A percentile compares a stretch with the other conserved stretches of the same genome.
Evolutionary conservation across 495 filamentous ascomycete species (phyloP).

Genomic region (Penicillium ochrochloron): DNA sequence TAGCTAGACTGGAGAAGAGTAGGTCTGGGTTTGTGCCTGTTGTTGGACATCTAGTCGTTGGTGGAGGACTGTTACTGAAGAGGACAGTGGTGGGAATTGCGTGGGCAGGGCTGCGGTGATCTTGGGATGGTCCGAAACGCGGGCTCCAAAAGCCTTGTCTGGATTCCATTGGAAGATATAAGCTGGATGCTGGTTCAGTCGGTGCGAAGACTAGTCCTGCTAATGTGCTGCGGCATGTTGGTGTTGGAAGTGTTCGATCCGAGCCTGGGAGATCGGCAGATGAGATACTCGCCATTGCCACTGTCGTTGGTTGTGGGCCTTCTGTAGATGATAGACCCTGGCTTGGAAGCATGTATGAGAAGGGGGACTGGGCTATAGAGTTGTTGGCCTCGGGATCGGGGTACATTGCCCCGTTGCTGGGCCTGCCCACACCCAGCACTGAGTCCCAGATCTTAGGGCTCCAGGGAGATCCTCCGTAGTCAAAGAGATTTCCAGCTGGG

Average conservation of each 20-base stretch:
- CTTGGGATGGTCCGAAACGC: slow-evolving; percentile 9
- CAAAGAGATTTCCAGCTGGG: slow-evolving; percentile 29
- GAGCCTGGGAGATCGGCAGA: slow-evolving; percentile 30
- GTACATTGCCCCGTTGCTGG: slow-evolving; percentile 31
- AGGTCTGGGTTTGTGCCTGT: slow-evolving; percentile 31
- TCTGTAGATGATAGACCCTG: slow-evolving; percentile 31
- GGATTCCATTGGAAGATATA: slow-evolving; percentile 11
- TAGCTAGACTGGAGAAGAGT: slow-evolving; percentile 38
- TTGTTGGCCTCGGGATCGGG: slow-evolving; percentile 32
- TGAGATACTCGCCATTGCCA: slow-evolving; percentile 28
- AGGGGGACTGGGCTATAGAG: slow-evolving; percentile 33
- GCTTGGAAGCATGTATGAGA: slow-evolving; percentile 36
- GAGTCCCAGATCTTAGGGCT: slow-evolving; percentile 35
- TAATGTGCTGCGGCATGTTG: slow-evolving; percentile 29
- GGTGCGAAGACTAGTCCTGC: slow-evolving; percentile 7
- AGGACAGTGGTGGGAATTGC: slow-evolving; percentile 23
- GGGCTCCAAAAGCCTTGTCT: slow-evolving; percentile 26
- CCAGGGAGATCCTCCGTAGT: slow-evolving; percentile 37
- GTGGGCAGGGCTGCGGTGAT: slow-evolving; percentile 10
- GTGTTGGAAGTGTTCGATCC: slow-evolving; percentile 46
- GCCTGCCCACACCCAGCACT: slow-evolving; percentile 24
- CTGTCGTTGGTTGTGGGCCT: slow-evolving; percentile 21
- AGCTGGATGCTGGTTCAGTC: slow-evolving; percentile 13
- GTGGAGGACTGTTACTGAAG: slow-evolving; percentile 24
- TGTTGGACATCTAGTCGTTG: slow-evolving; percentile 27